These are phyloP conservation scores for Talaromyces sp. DNA, from an alignment of 2,329 filamentous ascomycete genomes.

Conservation along the genomic window DNA sequence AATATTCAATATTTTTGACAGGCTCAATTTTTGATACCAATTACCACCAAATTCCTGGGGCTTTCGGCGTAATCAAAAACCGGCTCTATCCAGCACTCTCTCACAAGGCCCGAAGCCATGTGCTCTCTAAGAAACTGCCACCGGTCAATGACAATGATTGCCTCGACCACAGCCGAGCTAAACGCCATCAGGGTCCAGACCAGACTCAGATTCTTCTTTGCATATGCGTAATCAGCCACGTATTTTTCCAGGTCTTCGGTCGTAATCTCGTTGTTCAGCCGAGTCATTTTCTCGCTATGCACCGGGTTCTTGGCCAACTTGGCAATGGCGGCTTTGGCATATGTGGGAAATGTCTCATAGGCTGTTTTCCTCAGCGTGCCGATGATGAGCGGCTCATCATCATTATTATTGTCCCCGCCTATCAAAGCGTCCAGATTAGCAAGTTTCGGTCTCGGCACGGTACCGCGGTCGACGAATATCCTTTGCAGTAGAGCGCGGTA, in stretches of 20 bases:
- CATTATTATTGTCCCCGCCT: constrained; percentile 21
- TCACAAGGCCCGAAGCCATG: constrained; percentile 52
- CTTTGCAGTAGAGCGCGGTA: constrained; percentile 86
- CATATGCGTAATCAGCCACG: constrained; percentile 56
- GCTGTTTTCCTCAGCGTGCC: constrained; percentile 77
- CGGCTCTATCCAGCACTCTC: constrained; percentile 82
- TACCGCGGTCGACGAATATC: constrained; percentile 80
- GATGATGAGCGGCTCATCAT: constrained; percentile 71
- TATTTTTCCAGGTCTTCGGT: constrained; percentile 74
- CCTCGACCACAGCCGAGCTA: constrained; percentile 82
- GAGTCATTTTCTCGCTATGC: constrained; percentile 57
- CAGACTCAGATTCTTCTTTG: constrained; percentile 77
- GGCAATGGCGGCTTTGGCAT: constrained; percentile 72
- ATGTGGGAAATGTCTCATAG: constrained; percentile 69
- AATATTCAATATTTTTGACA: neutral
- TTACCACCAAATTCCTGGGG: constrained; percentile 87
- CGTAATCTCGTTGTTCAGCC: constrained; percentile 63
- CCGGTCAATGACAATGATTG: constrained; percentile 82
- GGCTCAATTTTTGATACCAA: constrained; percentile 65
- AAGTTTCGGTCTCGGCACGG: constrained; percentile 58
- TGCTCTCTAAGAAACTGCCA: constrained; percentile 86
- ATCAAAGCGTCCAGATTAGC: constrained; percentile 23
- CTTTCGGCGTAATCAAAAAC: constrained; percentile 86
- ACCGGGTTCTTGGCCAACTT: constrained; percentile 65
- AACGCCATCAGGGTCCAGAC: constrained; percentile 97